A percentile compares a stretch with the other conserved stretches of the same genome.
Evolutionary conservation across 2,329 filamentous ascomycete genomes (phyloP).

Genomic region (Delphinella strobiligena): DNA sequence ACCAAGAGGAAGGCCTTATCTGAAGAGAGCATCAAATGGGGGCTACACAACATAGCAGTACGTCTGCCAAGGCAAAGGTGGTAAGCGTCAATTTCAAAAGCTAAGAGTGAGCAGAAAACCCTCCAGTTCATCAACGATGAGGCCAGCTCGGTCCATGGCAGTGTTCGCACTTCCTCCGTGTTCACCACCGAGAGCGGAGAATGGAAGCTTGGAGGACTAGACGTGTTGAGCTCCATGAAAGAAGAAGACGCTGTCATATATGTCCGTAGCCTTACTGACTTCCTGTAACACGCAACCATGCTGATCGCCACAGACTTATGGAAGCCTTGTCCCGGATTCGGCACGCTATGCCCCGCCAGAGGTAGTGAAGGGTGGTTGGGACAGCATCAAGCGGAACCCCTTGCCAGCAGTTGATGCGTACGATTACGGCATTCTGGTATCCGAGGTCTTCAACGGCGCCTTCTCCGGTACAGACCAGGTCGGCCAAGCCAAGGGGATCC

Average conservation of each 20-base stretch:
- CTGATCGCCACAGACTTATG: constrained; percentile 53
- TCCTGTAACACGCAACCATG: background rate
- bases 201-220: constrained; percentile 93
- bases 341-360: constrained; percentile 79
- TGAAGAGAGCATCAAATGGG: constrained; percentile 95
- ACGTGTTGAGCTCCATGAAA: constrained; percentile 86
- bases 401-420: constrained; percentile 78
- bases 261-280: constrained; percentile 29
- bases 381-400: constrained; percentile 71
- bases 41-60: constrained; percentile 74
- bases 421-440: constrained; percentile 70
- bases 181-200: constrained; percentile 94
- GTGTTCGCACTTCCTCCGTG: constrained; percentile 70
- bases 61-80: constrained; percentile 11
- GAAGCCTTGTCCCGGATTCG: constrained; percentile 75
- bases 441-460: constrained; percentile 82
- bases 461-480: constrained; percentile 68
- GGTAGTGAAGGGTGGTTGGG: constrained; percentile 79
- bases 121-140: constrained; percentile 95
- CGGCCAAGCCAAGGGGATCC: constrained; percentile 74
- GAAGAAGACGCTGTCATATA: constrained; percentile 92
- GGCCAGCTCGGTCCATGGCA: constrained; percentile 81
- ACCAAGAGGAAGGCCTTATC: constrained; percentile 77
- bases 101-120: constrained; percentile 49
- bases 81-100: constrained; percentile 11